phyloP scores from a whole-genome alignment of 257 asterid genomes.

The Dorcoceras hygrometricum region DNA sequence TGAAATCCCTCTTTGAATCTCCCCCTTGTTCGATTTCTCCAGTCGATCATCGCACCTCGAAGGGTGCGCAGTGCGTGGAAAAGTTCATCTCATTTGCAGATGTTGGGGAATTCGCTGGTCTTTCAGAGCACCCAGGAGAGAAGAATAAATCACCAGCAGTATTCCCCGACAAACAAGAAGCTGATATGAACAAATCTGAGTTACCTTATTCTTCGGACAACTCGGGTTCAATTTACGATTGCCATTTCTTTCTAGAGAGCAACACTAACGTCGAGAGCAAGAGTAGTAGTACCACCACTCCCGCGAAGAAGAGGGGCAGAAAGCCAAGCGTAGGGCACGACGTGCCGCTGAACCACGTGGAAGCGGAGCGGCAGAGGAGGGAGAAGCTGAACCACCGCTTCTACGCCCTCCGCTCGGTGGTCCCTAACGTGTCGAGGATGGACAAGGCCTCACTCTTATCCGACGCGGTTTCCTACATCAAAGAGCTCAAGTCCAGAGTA shows the following conservation, averaged over 20 bases:
- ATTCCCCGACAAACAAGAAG: not conserved
- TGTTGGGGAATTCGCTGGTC: not conserved
- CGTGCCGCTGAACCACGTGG: conserved; percentile 31
- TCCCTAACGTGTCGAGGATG: conserved; percentile 47
- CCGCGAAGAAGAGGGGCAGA: conserved; percentile 10
- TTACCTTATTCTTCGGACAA: conserved; percentile 2
- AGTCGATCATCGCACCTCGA: too few relatives aligned
- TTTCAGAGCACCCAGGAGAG: not conserved
- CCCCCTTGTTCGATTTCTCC: not conserved
- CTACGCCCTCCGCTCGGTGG: conserved; percentile 44
- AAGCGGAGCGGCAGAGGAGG: conserved; percentile 44
- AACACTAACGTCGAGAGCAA: not conserved
- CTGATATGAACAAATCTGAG: not conserved
- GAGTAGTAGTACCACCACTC: not conserved
- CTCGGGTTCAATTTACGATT: conserved; percentile 14
- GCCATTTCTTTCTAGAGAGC: conserved; percentile 8
- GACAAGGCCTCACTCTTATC: conserved; percentile 43
- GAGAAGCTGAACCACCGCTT: conserved; percentile 45
- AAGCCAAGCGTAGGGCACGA: not conserved
- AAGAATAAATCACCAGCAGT: not conserved
- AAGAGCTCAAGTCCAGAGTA: conserved; percentile 34
- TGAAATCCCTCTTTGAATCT: conserved; percentile 1
- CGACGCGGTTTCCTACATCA: conserved; percentile 44
- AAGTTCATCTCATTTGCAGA: not conserved
- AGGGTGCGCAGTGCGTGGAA: not conserved